Evolutionary conservation across 768 basidiomycete species (phyloP).

Genomic region (Pilatotrama ljubarskyi): DNA sequence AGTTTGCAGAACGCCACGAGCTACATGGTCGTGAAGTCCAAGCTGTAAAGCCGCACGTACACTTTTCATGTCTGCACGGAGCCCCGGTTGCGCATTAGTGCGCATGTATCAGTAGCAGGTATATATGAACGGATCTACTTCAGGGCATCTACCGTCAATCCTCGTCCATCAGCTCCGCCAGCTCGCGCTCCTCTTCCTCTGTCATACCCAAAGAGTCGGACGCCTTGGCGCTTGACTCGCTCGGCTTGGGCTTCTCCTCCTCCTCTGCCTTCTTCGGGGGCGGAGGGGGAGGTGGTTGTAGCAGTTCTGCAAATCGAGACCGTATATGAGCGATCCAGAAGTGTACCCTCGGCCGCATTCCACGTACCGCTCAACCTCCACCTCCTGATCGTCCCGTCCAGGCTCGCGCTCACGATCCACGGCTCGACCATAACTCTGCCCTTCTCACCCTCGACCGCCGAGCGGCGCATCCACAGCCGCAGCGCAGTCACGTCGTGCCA

Average conservation of each 20-base stretch:
- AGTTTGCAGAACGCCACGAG: constrained; percentile 49
- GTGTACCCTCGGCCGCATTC: not conserved
- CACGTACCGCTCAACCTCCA: constrained; percentile 70
- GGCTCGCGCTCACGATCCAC: constrained; percentile 80
- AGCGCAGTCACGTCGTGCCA: constrained; percentile 87
- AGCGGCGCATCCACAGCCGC: constrained; percentile 65
- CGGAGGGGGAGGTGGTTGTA: constrained; percentile 14
- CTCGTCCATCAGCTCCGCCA: constrained; percentile 72
- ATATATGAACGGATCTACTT: not conserved
- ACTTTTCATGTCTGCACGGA: not conserved
- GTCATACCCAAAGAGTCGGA: constrained; percentile 47
- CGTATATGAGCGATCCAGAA: not conserved
- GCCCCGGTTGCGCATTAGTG: not conserved
- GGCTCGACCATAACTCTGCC: constrained; percentile 59
- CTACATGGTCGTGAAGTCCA: constrained; percentile 47
- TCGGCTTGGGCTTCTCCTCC: constrained; percentile 24
- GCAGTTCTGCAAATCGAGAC: constrained; percentile 10
- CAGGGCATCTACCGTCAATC: constrained; percentile 14
- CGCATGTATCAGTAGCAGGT: not conserved
- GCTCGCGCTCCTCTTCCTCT: constrained; percentile 87
- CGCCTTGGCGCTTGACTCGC: constrained; percentile 13
- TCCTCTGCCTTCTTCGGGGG: not conserved
- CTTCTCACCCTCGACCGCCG: constrained; percentile 43
- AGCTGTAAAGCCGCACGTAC: constrained; percentile 41
- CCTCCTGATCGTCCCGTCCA: constrained; percentile 85